Conservation (phyloP, 495 filamentous ascomycete genomes). For the Barbatosphaeria neglecta region DNA sequence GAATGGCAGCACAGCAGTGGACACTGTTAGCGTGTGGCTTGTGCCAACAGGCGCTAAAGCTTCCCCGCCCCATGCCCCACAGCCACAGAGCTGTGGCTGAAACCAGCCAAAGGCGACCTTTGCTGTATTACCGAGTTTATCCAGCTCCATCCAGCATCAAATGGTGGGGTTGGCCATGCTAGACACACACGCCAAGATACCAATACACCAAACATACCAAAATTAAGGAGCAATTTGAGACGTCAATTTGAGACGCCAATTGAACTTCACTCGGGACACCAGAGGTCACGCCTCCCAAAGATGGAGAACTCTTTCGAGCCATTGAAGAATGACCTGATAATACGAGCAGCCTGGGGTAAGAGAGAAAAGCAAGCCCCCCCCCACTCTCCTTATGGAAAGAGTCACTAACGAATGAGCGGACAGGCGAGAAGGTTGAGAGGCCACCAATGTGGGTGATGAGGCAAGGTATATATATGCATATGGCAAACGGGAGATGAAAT, state of each 20-base stretch:
- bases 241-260: too few relatives aligned
- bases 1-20: not conserved
- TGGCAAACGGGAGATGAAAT: too few relatives aligned
- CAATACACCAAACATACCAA: too few relatives aligned
- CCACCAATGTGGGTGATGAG: slow-evolving; percentile 98
- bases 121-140: too few relatives aligned
- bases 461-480: slow-evolving; percentile 81
- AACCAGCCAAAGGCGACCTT: not conserved
- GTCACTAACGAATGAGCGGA: slow-evolving; percentile 7
- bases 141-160: too few relatives aligned
- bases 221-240: too few relatives aligned
- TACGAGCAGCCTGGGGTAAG: slow-evolving; percentile 79
- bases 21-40: not conserved
- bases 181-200: too few relatives aligned
- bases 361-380: not conserved
- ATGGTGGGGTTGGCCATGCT: too few relatives aligned
- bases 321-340: slow-evolving; percentile 78
- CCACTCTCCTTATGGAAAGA: not conserved
- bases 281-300: not conserved
- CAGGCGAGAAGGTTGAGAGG: slow-evolving; percentile 80
- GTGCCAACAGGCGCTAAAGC: too few relatives aligned
- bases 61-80: not conserved
- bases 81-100: not conserved
- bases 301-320: slow-evolving; percentile 63
- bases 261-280: not conserved